These are phyloP conservation scores for Avena eriantha DNA, from an alignment of 176 grass and related monocot genomes.

Conservation along the genomic window DNA sequence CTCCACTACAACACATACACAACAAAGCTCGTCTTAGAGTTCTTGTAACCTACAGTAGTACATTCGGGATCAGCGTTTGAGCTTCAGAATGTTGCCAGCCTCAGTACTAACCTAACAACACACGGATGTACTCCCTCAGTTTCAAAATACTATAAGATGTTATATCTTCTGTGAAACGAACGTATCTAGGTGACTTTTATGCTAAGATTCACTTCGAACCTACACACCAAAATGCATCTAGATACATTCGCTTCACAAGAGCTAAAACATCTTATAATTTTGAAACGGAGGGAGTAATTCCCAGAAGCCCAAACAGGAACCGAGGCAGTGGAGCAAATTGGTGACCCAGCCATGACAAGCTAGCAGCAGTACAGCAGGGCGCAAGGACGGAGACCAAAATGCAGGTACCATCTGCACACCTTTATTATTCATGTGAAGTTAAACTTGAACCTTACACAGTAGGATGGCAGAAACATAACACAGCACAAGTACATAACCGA, in stretches of 20 bases:
- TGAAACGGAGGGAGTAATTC: too few species aligned
- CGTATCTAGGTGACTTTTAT: too few species aligned
- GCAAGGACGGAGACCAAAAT: not conserved
- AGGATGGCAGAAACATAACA: slow-evolving; percentile 4
- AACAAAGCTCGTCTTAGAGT: not conserved
- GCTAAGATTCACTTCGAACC: too few species aligned
- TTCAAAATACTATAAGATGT: too few species aligned
- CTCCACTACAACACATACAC: too few species aligned
- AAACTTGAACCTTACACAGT: slow-evolving; percentile 27
- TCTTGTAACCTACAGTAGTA: not conserved
- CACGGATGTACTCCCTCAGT: too few species aligned
- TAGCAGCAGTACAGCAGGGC: not conserved
- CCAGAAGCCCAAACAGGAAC: not conserved
- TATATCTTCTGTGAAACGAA: too few species aligned
- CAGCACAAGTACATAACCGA: not conserved
- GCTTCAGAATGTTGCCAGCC: not conserved
- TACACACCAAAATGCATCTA: too few species aligned
- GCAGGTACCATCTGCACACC: not conserved
- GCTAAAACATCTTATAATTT: too few species aligned
- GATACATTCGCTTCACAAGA: too few species aligned
- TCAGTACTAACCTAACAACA: not conserved
- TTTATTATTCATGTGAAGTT: slow-evolving; percentile 27
- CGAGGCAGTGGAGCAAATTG: not conserved
- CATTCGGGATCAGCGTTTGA: not conserved
- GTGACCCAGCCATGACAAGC: not conserved